Base-by-base conservation (phyloP, 1,139 yeast species). In the Suhomyces wounanorum region DNA sequence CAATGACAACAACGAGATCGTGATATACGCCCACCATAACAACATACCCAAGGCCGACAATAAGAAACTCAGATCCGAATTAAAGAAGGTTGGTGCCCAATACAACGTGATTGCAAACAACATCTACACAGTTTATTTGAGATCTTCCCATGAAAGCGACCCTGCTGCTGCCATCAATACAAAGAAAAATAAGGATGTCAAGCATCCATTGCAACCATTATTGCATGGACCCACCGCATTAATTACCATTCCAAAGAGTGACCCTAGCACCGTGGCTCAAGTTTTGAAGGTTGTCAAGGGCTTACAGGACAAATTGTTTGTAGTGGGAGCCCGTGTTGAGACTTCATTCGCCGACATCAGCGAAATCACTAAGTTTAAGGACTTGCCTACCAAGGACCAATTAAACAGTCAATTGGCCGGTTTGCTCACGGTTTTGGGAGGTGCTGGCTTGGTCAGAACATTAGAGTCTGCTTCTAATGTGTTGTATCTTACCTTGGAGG, bases 161-260 rank as follows among this genome's bases (percentile, higher is more conserved):
- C 97, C 98, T 4, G 94, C 96, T 1, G 78, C 85, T 51, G 73
- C 70, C 44, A 84, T 79, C 23, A 83, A 85, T 14, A 64, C 77
- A 55, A 54, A 66, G 54, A 72, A 72, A 63, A 77, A 81, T 70
- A 68, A 66, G 63, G 61, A 72, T 61, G 58, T 61, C 8, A 64
- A 63, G 23, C 96, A 89, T 65, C 96, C 96, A 10, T 71, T 92
- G 58, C 66, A 79, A 37, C 84, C 86, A 21, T 75, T 91, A 54
- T 78, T 92, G 53, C 74, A 73, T 55, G 98, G 98, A 6, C 97
- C 97, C 28, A 86, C 96, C 1, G 96, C 94, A 1, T 78, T 89
- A n/a, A 83, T 92, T 50, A 68, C 87, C 21, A 78, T 90, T 55
- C 81, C 83, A 40, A 81, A 79, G 53, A 75, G 88, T 47, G 86